Percentiles rank a stretch among this genome's conserved stretches.
Conservation (phyloP, 768 basidiomycete genomes). For the Boletus rubescentipes region DNA sequence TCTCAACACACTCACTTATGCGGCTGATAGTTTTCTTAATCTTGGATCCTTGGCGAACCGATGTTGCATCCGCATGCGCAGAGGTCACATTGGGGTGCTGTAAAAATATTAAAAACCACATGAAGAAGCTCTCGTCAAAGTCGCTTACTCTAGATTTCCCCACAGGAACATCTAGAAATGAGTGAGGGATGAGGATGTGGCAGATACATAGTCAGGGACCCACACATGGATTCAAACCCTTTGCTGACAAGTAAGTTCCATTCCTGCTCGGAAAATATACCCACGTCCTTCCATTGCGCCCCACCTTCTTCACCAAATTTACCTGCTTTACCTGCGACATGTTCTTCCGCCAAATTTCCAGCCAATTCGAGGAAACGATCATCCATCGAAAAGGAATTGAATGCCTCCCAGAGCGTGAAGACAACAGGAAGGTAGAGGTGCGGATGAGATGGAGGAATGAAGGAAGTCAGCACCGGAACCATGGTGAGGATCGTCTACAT, state of each 20-base stretch:
- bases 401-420: slow-evolving; percentile 77
- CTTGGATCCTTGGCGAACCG: slow-evolving; percentile 53
- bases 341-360: slow-evolving; percentile 69
- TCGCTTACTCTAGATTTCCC: slow-evolving; percentile 59
- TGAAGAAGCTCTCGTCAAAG: background rate
- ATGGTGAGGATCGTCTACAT: slow-evolving; percentile 65
- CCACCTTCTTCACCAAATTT: slow-evolving; percentile 53
- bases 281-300: slow-evolving; percentile 76
- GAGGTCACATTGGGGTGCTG: slow-evolving; percentile 67
- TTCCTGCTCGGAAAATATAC: slow-evolving; percentile 84
- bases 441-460: slow-evolving; percentile 66
- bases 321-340: slow-evolving; percentile 62
- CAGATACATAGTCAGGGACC: slow-evolving; percentile 3
- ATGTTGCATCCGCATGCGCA: slow-evolving; percentile 64
- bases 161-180: slow-evolving; percentile 40
- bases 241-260: slow-evolving; percentile 84
- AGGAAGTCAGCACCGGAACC: slow-evolving; percentile 74
- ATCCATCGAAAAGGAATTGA: slow-evolving; percentile 72
- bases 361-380: slow-evolving; percentile 73
- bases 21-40: slow-evolving; percentile 72
- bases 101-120: background rate
- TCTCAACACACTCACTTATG: slow-evolving; percentile 41
- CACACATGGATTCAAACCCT: slow-evolving; percentile 79
- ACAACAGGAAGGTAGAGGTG: slow-evolving; percentile 69
- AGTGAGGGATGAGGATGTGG: slow-evolving; percentile 39